Base-by-base conservation (phyloP, 441 rosid genomes). In the Pelargonium myrrhifolium region DNA sequence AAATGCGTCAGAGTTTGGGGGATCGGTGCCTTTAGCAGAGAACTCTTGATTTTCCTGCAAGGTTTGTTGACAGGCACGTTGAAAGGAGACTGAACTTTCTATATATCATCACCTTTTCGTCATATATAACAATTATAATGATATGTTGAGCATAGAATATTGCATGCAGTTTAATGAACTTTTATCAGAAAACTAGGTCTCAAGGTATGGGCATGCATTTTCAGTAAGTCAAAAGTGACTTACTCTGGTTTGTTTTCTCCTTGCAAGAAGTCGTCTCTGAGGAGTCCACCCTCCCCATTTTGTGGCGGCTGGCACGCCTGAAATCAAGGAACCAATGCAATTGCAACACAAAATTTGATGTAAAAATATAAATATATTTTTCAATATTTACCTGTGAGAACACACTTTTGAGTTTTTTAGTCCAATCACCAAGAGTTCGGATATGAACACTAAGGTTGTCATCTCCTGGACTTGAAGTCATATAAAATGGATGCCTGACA, bases 401-500 rank as follows among this genome's bases (percentile, higher is more conserved):
- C 20, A 90, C 93, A 15, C 76, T 78, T 62, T 85, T 86, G 68
- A 92, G 87, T 53, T 92, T 88, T 26, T 88, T 68, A 0, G 98
- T 92, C 98, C 98, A 92, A 64, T 92, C 96, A 9, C 98, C 98
- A 0, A 85, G 74, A 1, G 95, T 88, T 66, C 98, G 77, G 71
- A 92, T 49, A n/a, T 49, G 56, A 49, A 49, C 56, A 49, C 56
- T n/a, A 7, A 49, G 56, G 20, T 49, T 4, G 68, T 89, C 93
- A 64, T 92, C 95, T 64, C 89, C 93, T 0, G 98, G 98, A 35
- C 97, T 84, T 1, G 98, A 90, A 24, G 98, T 91, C 24, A 93
- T 92, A n/a, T 93, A 92, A 80, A 92, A 92, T 7, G 98, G 98
- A 64, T 92, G 98, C 93, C 93, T 28, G 31, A 28, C 31, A 28